Evolutionary conservation across 495 filamentous ascomycete species (phyloP), one percentile per base, ranked within the genome.

Genomic region (Apiosordaria backusii): DNA sequence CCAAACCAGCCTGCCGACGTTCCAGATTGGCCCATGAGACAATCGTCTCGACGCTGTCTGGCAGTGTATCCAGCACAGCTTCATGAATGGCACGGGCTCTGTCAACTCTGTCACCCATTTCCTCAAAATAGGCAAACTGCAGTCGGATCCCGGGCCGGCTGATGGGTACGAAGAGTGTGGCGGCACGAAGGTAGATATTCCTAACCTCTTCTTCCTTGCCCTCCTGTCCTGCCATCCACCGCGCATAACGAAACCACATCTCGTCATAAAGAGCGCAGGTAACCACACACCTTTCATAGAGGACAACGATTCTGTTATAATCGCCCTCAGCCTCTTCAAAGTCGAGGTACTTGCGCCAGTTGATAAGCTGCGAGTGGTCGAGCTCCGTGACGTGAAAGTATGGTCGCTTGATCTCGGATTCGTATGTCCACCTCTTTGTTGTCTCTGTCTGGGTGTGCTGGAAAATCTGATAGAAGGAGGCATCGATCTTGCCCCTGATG

Each of bases 371-470:
- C 5, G 84, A 79, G 66, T 94, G 88, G 70, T 97, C 93, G 10
- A 98, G 81, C 69, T 97, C 93, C 2, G 90, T 96, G 35, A 97
- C 92, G 74, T 97, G 93, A 84, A 97, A 99, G 74, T 98, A 99
- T 0, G 93, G 93, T 3, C 96, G 88, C 81, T 97, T 98, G 74
- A 98, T 90, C 77, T 94, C 92, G 0, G 92, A 88, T 75, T 99
- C 95, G 70, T 91, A 98, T 0, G 92, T 91, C 94, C 94, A 97
- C 57, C 95, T 86, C 78, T 97, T 97, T 2, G 85, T 95, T 0
- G 92, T 95, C 80, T 98, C 94, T 4, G 87, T 87, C 69, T 97
- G 92, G 2, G 92, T 96, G 61, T 84, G 84, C 64, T 88, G 82
- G 78, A 97, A 97, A 50, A 90, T 81, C 65, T 95, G 88, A 22